Evolutionary conservation across 78 protist genomes (phyloP).

Genomic region (Cavenderia fasciculata): DNA sequence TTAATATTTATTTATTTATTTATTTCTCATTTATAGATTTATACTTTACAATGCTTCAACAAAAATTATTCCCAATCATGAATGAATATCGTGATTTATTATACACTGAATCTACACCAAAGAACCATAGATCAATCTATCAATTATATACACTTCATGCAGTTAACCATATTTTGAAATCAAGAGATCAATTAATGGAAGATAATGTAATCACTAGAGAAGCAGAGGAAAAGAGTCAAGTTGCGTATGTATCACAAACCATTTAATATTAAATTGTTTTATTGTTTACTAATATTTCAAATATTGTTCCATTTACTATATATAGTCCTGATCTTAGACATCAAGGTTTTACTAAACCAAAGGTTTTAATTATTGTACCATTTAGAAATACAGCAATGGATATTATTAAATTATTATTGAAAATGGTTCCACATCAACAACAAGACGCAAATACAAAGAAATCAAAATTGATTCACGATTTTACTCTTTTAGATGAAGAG

Average conservation of each 20-base stretch:
- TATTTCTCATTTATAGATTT: conserved; percentile 9
- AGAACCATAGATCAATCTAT: conserved; percentile 56
- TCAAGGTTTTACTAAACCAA: conserved; percentile 79
- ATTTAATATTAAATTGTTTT: too few species aligned
- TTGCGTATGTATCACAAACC: conserved; percentile 7
- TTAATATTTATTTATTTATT: not conserved
- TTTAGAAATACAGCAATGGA: conserved; percentile 67
- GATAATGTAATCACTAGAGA: conserved; percentile 27
- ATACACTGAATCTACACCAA: conserved; percentile 30
- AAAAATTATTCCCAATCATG: conserved; percentile 37
- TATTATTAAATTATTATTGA: conserved; percentile 40
- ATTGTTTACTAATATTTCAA: not conserved
- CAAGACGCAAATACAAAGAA: conserved; percentile 26
- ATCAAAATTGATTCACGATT: conserved; percentile 28
- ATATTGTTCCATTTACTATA: not conserved
- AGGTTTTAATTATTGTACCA: conserved; percentile 69
- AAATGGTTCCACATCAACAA: conserved; percentile 59
- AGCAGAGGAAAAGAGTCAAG: not conserved
- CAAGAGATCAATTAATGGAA: conserved; percentile 37
- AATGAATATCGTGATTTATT: conserved; percentile 67
- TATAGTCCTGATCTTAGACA: conserved; percentile 49
- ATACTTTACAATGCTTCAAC: conserved; percentile 42
- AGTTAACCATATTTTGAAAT: conserved; percentile 62
- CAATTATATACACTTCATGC: conserved; percentile 68
- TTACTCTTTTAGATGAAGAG: not conserved